phyloP scores from a whole-genome alignment of 768 basidiomycete species.

The Hericium alpestre region DNA sequence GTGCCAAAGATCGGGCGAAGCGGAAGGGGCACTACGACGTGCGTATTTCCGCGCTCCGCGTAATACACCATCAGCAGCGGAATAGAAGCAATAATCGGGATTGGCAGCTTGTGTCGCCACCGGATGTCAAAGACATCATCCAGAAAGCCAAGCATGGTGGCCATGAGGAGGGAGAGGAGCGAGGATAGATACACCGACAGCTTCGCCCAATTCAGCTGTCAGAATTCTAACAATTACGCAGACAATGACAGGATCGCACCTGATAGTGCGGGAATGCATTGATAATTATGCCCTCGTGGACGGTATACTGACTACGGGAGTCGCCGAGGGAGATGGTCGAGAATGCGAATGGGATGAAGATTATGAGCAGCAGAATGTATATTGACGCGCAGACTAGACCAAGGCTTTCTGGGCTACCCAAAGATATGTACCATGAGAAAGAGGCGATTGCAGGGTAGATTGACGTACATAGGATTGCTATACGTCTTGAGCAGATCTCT shows the following conservation, averaged over 20 bases:
- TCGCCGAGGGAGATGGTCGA: constrained; percentile 53
- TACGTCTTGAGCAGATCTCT: constrained; percentile 81
- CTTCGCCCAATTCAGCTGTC: constrained; percentile 25
- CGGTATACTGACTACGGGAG: constrained; percentile 27
- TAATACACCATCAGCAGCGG: constrained; percentile 95
- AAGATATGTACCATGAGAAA: background rate
- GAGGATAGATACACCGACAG: constrained; percentile 89
- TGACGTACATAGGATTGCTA: constrained; percentile 53
- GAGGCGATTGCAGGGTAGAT: background rate
- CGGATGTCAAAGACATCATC: constrained; percentile 98
- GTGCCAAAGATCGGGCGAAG: constrained; percentile 63
- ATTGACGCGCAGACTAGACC: constrained; percentile 85
- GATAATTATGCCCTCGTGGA: constrained; percentile 52
- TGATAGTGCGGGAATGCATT: constrained; percentile 72
- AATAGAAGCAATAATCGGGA: constrained; percentile 91
- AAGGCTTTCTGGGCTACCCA: constrained; percentile 77
- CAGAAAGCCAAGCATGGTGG: constrained; percentile 88
- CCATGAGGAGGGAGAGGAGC: constrained; percentile 82
- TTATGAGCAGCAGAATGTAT: constrained; percentile 76
- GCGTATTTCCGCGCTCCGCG: constrained; percentile 86
- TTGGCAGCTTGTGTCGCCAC: constrained; percentile 96
- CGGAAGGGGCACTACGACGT: constrained; percentile 86
- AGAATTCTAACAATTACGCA: background rate
- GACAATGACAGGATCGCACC: constrained; percentile 27
- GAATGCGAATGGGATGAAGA: constrained; percentile 95